Conservation (phyloP, 2,329 filamentous ascomycete species). For the Fusarium citri region DNA sequence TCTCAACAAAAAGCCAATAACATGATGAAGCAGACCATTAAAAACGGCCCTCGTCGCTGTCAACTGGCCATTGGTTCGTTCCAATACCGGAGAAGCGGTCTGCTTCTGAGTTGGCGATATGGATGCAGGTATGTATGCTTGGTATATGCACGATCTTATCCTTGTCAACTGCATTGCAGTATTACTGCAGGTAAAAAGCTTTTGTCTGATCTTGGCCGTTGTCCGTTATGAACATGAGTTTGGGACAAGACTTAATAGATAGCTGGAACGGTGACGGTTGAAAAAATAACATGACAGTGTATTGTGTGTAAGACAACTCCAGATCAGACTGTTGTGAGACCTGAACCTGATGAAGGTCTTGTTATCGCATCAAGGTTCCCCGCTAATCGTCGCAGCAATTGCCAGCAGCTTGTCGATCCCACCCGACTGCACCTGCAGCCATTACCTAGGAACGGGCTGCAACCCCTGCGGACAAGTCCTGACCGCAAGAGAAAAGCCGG, state of each 20-base stretch:
- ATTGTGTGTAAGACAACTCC: neutral
- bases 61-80: slow-evolving; percentile 33
- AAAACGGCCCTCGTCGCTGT: slow-evolving; percentile 15
- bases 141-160: slow-evolving; percentile 40
- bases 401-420: neutral
- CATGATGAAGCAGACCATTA: slow-evolving; percentile 23
- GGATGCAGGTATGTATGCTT: slow-evolving; percentile 29
- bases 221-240: neutral
- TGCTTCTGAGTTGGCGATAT: slow-evolving; percentile 46
- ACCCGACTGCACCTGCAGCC: neutral
- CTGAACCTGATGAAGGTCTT: neutral
- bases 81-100: slow-evolving; percentile 41
- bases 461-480: slow-evolving; percentile 1
- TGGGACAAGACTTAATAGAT: too few species aligned
- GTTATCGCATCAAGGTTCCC: neutral
- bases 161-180: slow-evolving; percentile 18
- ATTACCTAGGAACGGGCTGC: neutral
- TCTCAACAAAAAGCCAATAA: slow-evolving; percentile 23
- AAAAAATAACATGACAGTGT: neutral
- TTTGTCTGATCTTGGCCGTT: slow-evolving; percentile 13
- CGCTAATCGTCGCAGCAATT: neutral
- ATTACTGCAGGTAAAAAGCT: slow-evolving; percentile 16
- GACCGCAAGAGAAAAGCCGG: slow-evolving; percentile 21
- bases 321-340: neutral
- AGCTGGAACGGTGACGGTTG: neutral